Evolutionary conservation across 805 yeast genomes (phyloP).

Genomic region (Priceomyces castillae): DNA sequence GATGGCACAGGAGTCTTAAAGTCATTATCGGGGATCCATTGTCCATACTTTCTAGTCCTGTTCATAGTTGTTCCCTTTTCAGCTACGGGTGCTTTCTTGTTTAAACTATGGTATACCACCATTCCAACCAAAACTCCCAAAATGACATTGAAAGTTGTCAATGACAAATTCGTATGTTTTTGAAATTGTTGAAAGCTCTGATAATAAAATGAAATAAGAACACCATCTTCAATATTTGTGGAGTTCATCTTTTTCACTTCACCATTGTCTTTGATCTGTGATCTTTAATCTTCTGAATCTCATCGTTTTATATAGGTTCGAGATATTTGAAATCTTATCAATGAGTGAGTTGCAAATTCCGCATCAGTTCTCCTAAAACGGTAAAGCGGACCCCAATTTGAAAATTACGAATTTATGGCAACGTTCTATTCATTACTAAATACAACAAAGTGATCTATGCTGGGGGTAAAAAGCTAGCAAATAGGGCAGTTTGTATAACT

Average conservation of each 20-base stretch:
- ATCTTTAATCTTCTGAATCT: too few relatives aligned
- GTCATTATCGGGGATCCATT: constrained; percentile 51
- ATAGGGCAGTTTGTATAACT: constrained; percentile 65
- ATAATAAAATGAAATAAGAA: constrained; percentile 2
- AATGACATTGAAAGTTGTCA: constrained; percentile 3
- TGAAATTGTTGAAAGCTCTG: constrained; percentile 2
- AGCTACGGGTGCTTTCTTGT: constrained; percentile 1
- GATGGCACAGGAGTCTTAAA: constrained; percentile 50
- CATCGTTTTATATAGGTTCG: too few relatives aligned
- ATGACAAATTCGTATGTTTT: constrained; percentile 4
- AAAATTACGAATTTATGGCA: background rate
- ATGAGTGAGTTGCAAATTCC: background rate
- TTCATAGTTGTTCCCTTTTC: constrained; percentile 19
- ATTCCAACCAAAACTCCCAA: background rate
- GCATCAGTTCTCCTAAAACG: constrained; percentile 1
- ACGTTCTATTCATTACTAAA: background rate
- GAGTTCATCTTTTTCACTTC: background rate
- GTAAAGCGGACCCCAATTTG: background rate
- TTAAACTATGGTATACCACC: background rate
- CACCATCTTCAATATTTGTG: background rate
- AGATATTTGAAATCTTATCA: background rate
- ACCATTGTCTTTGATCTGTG: too few relatives aligned
- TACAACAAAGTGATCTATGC: constrained; percentile 46
- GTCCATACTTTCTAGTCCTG: constrained; percentile 46
- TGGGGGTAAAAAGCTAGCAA: constrained; percentile 86